phyloP scores from a whole-genome alignment of 2,329 filamentous ascomycete genomes.

The Aspergillus novofumigatus region DNA sequence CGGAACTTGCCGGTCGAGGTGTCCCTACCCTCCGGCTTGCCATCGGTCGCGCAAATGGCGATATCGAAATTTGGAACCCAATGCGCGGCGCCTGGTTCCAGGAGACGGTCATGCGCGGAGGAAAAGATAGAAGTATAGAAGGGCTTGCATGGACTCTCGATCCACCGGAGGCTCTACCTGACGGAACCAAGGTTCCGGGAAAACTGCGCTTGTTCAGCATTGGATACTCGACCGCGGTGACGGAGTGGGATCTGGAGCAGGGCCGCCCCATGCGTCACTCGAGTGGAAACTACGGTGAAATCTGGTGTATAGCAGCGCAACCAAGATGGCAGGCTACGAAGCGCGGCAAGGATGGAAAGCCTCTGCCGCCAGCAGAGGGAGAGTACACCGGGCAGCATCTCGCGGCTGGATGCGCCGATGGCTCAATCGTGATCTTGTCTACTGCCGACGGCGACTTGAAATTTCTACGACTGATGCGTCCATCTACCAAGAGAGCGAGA shows the following conservation, averaged over 20 bases:
- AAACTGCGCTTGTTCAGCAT: constrained; percentile 90
- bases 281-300: constrained; percentile 88
- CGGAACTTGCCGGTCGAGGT: constrained; percentile 43
- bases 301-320: constrained; percentile 93
- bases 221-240: constrained; percentile 85
- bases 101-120: constrained; percentile 78
- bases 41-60: constrained; percentile 86
- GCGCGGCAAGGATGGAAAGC: constrained; percentile 34
- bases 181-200: constrained; percentile 60
- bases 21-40: constrained; percentile 70
- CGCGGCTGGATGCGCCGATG: constrained; percentile 86
- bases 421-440: constrained; percentile 80
- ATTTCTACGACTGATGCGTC: constrained; percentile 72
- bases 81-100: constrained; percentile 79
- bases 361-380: constrained; percentile 31
- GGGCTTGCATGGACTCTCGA: constrained; percentile 89
- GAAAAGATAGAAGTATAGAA: constrained; percentile 81
- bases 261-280: constrained; percentile 75
- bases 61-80: constrained; percentile 98
- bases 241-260: constrained; percentile 87
- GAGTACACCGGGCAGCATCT: constrained; percentile 57
- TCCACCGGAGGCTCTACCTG: constrained; percentile 59
- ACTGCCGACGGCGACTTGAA: constrained; percentile 78
- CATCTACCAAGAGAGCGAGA: constrained; percentile 77
- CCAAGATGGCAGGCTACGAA: constrained; percentile 52